These are phyloP conservation scores for Boletus coccyginus DNA, from an alignment of 768 basidiomycete species.

Conservation along the genomic window DNA sequence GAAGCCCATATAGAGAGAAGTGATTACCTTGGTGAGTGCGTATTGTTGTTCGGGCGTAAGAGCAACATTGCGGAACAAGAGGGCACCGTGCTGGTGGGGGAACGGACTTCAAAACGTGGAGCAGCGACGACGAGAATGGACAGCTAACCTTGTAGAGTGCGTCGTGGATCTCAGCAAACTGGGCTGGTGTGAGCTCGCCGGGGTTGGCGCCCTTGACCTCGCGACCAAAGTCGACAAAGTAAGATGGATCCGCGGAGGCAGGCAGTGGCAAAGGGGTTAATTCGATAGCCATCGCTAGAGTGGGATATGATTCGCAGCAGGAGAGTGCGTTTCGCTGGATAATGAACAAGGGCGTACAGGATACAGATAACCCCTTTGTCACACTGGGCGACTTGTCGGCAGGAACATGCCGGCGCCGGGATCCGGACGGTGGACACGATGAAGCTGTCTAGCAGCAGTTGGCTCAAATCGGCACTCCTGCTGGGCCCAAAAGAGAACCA, in stretches of 20 bases:
- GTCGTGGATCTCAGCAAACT: slow-evolving; percentile 65
- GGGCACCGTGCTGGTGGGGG: slow-evolving; percentile 56
- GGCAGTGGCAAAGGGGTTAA: slow-evolving; percentile 67
- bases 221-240: slow-evolving; percentile 71
- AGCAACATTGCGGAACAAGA: slow-evolving; percentile 70
- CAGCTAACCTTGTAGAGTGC: slow-evolving; percentile 70
- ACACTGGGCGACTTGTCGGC: neutral
- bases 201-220: slow-evolving; percentile 75
- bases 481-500: neutral
- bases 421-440: neutral
- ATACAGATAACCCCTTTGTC: slow-evolving; percentile 2
- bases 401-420: neutral
- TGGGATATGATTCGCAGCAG: neutral
- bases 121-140: neutral
- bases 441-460: neutral
- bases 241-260: slow-evolving; percentile 61
- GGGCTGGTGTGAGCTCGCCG: slow-evolving; percentile 51
- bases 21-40: slow-evolving; percentile 70
- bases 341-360: neutral
- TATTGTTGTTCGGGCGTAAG: slow-evolving; percentile 84
- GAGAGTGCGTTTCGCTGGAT: neutral
- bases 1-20: neutral
- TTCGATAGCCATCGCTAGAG: slow-evolving; percentile 59
- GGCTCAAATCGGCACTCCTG: neutral
- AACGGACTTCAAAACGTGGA: neutral